Base-by-base conservation (phyloP, 306 rosid species). In the Cicer judaicum region DNA sequence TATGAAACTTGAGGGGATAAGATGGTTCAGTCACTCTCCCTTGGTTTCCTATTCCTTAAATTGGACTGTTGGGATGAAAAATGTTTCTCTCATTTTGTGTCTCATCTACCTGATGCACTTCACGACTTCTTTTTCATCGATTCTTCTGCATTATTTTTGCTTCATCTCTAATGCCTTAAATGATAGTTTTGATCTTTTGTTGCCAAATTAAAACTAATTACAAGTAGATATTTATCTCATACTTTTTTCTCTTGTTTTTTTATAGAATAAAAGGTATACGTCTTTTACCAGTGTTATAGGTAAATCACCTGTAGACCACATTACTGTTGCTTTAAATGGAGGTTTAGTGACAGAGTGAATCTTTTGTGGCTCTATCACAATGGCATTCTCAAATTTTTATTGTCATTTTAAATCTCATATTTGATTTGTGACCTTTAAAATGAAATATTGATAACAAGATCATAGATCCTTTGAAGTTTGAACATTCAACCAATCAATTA, bases 141-240 rank as follows among this genome's bases (percentile, higher is more conserved):
- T 79, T 63, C 69, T 75, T 75, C 59, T 66, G 29, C 70, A 16
- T 38, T 8, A 12, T 39, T 76, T 48, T 60, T 76, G 77, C 15
- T 67, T 67, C 47, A 54, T 72, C 61, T 38, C 53, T 64, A 36
- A 54, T 10, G 8, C 15, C 75, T 61, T 57, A 14, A 42, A 8
- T 63, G 75, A 64, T 70, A 34, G 42, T 16, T 56, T 40, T 80
- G 60, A 64, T 61, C 29, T 34, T 56, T 19, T 46, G 9, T 63
- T 14, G 49, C 40, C 13, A 21, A 34, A 61, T n/a, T 5, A 62
- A 62, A 64, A 43, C 47, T 56, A 82, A 59, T 57, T 50, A n/a
- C 43, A 16, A 57, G 18, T 43, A 48, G 46, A 48, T 64, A 68
- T 64, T 63, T 74, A 46, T 64, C 64, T 62, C 57, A 61, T 19